Evolutionary conservation across 2,329 filamentous ascomycete genomes (phyloP), one percentile per base, ranked within the genome.

Genomic region (Gnomoniopsis smithogilvyi): DNA sequence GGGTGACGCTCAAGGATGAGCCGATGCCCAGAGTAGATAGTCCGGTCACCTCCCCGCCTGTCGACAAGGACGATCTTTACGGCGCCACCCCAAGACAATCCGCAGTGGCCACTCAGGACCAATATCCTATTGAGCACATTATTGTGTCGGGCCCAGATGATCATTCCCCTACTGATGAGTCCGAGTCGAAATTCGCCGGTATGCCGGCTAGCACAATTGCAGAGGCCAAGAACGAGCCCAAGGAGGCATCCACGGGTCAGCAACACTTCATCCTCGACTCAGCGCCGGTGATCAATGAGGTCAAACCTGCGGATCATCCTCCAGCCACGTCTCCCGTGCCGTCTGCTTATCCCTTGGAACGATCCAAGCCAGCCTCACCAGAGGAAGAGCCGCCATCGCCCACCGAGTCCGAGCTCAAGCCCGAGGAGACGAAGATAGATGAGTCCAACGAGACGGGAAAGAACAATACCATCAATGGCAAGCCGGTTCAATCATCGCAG

Each of bases 31-130:
- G 57, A 19, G 50, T 49, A 1, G 47, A 51, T 19, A 56, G 63
- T 2, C 51, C 58, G 22, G 45, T 60, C 26, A 49, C 58, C n/a
- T 53, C 63, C 15, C 56, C 63, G 46, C 50, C 63, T 51, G 51
- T 54, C 10, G 64, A 63, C 22, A 66, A 68, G 21, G 70, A 73
- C 8, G 69, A 74, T 56, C 63, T 76, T 7, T 75, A 76, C 62
- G 66, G 70, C 36, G 70, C 72, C 17, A 70, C 67, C 24, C 72
- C 73, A 22, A 46, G 60, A 21, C 60, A 62, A 14, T 57, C 60
- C 2, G 45, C 60, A 6, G 56, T 59, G 21, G 11, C 33, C 6
- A n/a, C 50, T 21, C 48, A 41, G 21, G 14, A 51, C 2, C 43
- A 58, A 7, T 2, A 62, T 64, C 24, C 19, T 24, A 26, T 26